These are phyloP conservation scores for Starmerella powellii DNA, from an alignment of 805 yeast genomes.

Conservation along the genomic window DNA sequence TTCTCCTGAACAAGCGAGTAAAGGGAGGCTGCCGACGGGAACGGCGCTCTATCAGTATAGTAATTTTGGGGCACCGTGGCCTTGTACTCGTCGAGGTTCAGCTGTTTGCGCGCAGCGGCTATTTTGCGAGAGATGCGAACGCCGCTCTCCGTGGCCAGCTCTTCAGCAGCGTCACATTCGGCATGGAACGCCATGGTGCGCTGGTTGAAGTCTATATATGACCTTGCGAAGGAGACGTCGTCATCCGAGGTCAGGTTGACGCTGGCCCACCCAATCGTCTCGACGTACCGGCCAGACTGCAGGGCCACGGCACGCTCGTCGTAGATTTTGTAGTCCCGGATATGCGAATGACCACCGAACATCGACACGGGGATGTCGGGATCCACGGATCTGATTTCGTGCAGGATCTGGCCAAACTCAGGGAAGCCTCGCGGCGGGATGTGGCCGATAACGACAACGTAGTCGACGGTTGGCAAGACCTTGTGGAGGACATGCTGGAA, in stretches of 20 bases:
- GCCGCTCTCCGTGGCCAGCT: slow-evolving; percentile 49
- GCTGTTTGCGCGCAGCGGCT: slow-evolving; percentile 33
- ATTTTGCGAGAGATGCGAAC: slow-evolving; percentile 36
- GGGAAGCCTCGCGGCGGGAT: slow-evolving; percentile 53
- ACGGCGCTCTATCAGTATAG: slow-evolving; percentile 55
- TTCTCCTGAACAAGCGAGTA: slow-evolving; percentile 45
- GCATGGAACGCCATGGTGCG: slow-evolving; percentile 56
- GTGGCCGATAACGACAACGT: slow-evolving; percentile 64
- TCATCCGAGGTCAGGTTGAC: slow-evolving; percentile 29
- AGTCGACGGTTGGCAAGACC: slow-evolving; percentile 39
- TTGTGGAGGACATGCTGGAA: slow-evolving; percentile 34
- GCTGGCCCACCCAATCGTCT: slow-evolving; percentile 75
- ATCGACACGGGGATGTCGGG: slow-evolving; percentile 60
- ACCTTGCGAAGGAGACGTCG: slow-evolving; percentile 35
- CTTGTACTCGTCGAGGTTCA: slow-evolving; percentile 42
- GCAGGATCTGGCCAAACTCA: slow-evolving; percentile 40
- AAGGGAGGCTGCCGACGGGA: slow-evolving; percentile 43
- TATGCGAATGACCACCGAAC: slow-evolving; percentile 90
- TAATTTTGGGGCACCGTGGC: slow-evolving; percentile 60
- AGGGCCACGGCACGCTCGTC: slow-evolving; percentile 59
- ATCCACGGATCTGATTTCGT: slow-evolving; percentile 42
- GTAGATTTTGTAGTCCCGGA: slow-evolving; percentile 61
- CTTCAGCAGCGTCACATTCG: not conserved
- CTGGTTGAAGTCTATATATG: slow-evolving; percentile 70
- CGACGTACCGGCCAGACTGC: slow-evolving; percentile 84